These are phyloP conservation scores for Pseudogymnoascus sp. DNA, from an alignment of 2,329 filamentous ascomycete species.

Conservation along the genomic window DNA sequence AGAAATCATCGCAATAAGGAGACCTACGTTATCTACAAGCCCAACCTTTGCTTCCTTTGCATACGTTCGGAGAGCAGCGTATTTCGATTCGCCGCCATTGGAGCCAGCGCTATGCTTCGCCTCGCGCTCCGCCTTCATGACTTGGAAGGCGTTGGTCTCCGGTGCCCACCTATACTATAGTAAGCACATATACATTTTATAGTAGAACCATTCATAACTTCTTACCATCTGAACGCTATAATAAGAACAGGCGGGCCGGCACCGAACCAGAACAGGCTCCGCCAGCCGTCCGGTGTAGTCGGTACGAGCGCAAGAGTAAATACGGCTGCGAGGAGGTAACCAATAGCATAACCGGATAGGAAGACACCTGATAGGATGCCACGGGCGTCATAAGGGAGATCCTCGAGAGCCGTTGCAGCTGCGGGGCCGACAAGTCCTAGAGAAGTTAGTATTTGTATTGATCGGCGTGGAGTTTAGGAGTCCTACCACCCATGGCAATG, in stretches of 20 bases:
- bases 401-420: slow-evolving; percentile 67
- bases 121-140: slow-evolving; percentile 54
- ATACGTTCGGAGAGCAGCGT: slow-evolving; percentile 55
- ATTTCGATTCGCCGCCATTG: slow-evolving; percentile 58
- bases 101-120: slow-evolving; percentile 51
- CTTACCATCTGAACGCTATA: slow-evolving; percentile 66
- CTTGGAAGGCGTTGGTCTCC: slow-evolving; percentile 64
- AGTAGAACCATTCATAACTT: no score
- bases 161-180: no score
- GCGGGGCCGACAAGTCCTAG: slow-evolving; percentile 59
- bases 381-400: slow-evolving; percentile 23
- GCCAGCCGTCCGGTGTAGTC: slow-evolving; percentile 68
- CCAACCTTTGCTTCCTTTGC: slow-evolving; percentile 66
- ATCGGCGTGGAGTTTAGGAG: not conserved
- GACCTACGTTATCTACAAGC: slow-evolving; percentile 40
- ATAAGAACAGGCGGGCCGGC: slow-evolving; percentile 68
- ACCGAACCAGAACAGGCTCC: slow-evolving; percentile 79
- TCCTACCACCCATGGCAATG: slow-evolving; percentile 63
- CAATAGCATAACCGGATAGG: slow-evolving; percentile 23
- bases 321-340: slow-evolving; percentile 30
- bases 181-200: no score
- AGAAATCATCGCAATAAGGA: no score
- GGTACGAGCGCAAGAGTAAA: slow-evolving; percentile 58
- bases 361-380: slow-evolving; percentile 24
- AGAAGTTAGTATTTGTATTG: not conserved